Evolutionary conservation across 139 green algal genomes (phyloP).

Genomic region (Chlorella ohadii): DNA sequence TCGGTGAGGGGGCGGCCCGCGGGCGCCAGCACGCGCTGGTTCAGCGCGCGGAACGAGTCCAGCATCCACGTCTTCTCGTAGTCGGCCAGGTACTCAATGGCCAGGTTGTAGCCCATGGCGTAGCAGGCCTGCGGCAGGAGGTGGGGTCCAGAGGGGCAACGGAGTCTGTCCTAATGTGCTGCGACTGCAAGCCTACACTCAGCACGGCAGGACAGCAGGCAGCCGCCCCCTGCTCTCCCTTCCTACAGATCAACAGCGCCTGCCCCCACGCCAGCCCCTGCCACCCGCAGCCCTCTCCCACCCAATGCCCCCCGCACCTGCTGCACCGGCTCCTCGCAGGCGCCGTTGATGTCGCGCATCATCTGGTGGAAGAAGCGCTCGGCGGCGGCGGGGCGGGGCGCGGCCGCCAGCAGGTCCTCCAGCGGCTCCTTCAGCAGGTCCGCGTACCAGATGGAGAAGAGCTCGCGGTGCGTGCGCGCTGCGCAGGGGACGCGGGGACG

Average conservation of each 20-base stretch:
- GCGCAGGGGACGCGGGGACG: neutral
- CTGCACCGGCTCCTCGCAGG: constrained; percentile 32
- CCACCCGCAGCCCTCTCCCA: neutral
- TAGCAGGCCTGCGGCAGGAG: constrained; percentile 73
- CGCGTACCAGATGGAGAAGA: constrained; percentile 89
- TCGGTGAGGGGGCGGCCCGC: constrained; percentile 59
- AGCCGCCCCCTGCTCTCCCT: no score
- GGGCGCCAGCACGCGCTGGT: constrained; percentile 59
- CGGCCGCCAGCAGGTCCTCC: constrained; percentile 62
- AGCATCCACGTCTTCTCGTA: constrained; percentile 97
- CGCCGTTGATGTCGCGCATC: constrained; percentile 79
- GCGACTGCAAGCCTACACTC: no score
- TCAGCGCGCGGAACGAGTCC: constrained; percentile 83
- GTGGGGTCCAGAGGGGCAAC: no score
- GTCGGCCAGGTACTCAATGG: constrained; percentile 95
- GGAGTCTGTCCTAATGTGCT: no score
- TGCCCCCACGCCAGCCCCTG: no score
- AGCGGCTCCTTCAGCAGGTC: constrained; percentile 75
- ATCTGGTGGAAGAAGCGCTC: constrained; percentile 79
- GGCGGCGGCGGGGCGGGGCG: constrained; percentile 55
- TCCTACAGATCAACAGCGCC: no score
- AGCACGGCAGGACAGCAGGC: no score
- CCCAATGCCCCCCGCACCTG: constrained; percentile 33
- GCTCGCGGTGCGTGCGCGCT: constrained; percentile 79
- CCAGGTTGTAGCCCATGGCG: constrained; percentile 94